Percentiles rank a stretch among this genome's conserved stretches.
Conservation (phyloP, 208 protist species). For the Leishmania braziliensis region DNA sequence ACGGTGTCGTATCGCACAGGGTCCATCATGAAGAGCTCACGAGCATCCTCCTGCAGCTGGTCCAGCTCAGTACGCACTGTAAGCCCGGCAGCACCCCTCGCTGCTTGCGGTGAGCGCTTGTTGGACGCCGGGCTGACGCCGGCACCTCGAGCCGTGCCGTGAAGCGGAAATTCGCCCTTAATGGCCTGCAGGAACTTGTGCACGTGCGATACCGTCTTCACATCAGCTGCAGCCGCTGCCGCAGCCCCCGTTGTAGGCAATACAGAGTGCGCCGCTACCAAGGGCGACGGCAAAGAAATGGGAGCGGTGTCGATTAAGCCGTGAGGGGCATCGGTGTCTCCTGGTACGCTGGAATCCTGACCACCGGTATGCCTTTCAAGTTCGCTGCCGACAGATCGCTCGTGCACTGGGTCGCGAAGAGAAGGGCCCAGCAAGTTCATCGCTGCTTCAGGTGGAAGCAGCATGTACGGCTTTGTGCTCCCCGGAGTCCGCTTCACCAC, state of each 20-base stretch:
- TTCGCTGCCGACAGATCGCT: not conserved
- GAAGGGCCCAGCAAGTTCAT: constrained; percentile 17
- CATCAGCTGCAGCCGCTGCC: constrained; percentile 26
- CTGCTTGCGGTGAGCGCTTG: not conserved
- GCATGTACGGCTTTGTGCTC: constrained; percentile 17
- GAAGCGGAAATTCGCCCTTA: not conserved
- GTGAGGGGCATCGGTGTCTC: not conserved
- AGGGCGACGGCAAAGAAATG: not conserved
- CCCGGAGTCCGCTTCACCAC: constrained; percentile 17
- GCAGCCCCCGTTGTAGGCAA: constrained; percentile 31
- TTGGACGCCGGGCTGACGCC: not conserved
- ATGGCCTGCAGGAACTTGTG: constrained; percentile 29
- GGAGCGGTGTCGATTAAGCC: not conserved
- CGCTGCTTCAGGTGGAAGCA: constrained; percentile 26
- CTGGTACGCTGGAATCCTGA: not conserved
- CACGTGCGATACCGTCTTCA: constrained; percentile 29
- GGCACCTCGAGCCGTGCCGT: not conserved
- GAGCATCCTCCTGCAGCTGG: constrained; percentile 64
- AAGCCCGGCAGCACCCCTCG: constrained; percentile 12
- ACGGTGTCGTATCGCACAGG: constrained; percentile 82
- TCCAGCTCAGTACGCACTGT: constrained; percentile 48
- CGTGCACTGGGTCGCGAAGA: not conserved
- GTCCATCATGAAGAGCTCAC: constrained; percentile 76
- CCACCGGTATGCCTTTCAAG: not conserved
- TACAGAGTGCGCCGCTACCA: constrained; percentile 22